phyloP scores from a whole-genome alignment of 257 asterid species.

The Solanum neorickii region DNA sequence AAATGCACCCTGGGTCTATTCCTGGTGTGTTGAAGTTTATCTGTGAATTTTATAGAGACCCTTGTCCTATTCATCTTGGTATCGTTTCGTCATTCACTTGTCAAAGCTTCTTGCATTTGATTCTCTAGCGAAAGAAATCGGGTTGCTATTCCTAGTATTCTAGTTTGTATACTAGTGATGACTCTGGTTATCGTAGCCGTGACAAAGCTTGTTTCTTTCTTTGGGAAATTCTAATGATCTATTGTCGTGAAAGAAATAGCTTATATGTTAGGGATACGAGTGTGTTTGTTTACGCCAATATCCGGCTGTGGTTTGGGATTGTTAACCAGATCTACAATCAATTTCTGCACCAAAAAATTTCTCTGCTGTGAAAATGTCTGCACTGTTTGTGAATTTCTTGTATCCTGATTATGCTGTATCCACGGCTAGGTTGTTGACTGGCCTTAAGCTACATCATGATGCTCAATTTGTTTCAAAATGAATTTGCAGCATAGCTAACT shows the following conservation, averaged over 20 bases:
- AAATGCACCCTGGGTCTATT: background rate
- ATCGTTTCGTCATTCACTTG: background rate
- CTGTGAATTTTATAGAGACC: background rate
- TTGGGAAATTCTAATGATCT: background rate
- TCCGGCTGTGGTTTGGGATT: background rate
- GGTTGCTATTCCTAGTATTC: background rate
- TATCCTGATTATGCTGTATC: background rate
- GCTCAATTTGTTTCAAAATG: background rate
- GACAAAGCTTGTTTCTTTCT: background rate
- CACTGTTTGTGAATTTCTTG: background rate
- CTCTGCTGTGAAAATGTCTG: background rate
- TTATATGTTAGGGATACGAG: background rate
- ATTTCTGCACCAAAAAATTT: background rate
- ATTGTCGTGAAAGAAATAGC: background rate
- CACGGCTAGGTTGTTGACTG: background rate
- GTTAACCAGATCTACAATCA: background rate
- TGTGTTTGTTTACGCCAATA: background rate
- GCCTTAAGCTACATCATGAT: background rate
- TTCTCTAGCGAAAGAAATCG: background rate
- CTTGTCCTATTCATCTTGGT: background rate
- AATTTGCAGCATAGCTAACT: background rate
- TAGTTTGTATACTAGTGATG: background rate
- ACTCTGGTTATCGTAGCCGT: background rate
- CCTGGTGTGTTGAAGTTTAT: no score
- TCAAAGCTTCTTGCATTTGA: background rate